phyloP scores from a whole-genome alignment of 106 monocot genomes.

The Gastrodia elata region DNA sequence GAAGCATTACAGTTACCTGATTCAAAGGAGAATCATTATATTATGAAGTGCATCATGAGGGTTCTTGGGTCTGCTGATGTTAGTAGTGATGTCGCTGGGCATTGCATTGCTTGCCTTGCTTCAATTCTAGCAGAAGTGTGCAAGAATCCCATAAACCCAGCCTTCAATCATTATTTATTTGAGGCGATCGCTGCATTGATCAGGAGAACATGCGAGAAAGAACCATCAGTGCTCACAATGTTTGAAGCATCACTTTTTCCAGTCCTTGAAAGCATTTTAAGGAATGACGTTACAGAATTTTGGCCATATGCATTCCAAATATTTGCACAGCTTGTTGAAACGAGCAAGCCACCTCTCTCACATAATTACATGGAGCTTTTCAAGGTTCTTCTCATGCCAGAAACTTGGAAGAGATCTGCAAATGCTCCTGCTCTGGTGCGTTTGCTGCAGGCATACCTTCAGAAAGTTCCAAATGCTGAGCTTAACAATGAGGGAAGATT shows the following conservation, averaged over 20 bases:
- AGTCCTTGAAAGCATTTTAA: conserved; percentile 71
- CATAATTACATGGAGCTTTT: conserved; percentile 78
- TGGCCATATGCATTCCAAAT: conserved; percentile 98
- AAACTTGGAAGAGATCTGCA: conserved; percentile 65
- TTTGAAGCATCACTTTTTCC: conserved; percentile 83
- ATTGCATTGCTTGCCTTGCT: conserved; percentile 43
- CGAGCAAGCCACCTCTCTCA: conserved; percentile 66
- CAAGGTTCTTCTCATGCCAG: conserved; percentile 53
- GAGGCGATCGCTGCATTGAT: conserved; percentile 81
- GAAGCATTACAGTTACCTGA: conserved; percentile 71
- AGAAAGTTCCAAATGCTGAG: conserved; percentile 82
- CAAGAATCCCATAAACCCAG: conserved; percentile 85
- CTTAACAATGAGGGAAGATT: conserved; percentile 62
- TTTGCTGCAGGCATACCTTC: conserved; percentile 71
- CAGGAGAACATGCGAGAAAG: conserved; percentile 59
- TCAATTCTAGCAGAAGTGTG: conserved; percentile 68
- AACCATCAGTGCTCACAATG: conserved; percentile 37
- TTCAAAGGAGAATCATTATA: conserved; percentile 87
- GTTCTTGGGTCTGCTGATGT: conserved; percentile 55
- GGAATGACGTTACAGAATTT: conserved; percentile 79
- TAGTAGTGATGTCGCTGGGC: conserved; percentile 35
- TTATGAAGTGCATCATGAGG: conserved; percentile 97
- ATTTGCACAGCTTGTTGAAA: conserved; percentile 83
- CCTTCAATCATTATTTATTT: conserved; percentile 90
- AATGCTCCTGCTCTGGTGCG: conserved; percentile 78